Evolutionary conservation across 345 rosid species (phyloP).

Genomic region (Diplotaxis tenuifolia): DNA sequence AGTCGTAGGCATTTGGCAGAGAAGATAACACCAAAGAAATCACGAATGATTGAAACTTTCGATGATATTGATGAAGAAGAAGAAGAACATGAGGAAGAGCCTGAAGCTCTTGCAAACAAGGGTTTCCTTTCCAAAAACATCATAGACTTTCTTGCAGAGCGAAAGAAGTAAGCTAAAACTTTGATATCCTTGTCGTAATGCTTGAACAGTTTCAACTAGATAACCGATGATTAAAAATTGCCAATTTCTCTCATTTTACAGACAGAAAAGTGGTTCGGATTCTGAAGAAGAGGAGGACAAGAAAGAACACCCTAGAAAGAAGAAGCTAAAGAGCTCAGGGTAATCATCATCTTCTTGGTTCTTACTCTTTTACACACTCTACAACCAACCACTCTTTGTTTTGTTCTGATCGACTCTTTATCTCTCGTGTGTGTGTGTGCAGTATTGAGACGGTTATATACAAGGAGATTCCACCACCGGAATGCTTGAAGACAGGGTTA

Average conservation of each 20-base stretch:
- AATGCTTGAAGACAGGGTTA: no score
- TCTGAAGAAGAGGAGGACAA: conserved; percentile 50
- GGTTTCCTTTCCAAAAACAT: no score
- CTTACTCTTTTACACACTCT: no score
- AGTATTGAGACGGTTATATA: conserved; percentile 68
- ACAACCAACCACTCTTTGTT: no score
- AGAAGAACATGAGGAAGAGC: conserved; percentile 43
- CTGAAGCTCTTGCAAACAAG: conserved; percentile 36
- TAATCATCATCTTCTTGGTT: no score
- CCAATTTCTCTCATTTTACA: conserved; percentile 29
- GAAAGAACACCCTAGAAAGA: conserved; percentile 46
- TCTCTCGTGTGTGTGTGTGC: conserved; percentile 29
- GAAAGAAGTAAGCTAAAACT: conserved; percentile 89
- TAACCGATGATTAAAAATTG: background rate
- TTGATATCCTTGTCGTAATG: no score
- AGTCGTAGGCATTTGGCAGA: conserved; percentile 64
- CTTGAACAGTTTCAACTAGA: conserved; percentile 1
- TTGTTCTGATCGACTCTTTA: no score
- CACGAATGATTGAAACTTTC: conserved; percentile 33
- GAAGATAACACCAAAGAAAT: conserved; percentile 45
- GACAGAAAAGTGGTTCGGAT: conserved; percentile 58
- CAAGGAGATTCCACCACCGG: conserved; percentile 67
- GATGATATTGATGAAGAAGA: conserved; percentile 40
- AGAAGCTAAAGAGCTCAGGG: conserved; percentile 68
- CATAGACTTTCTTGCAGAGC: conserved; percentile 71